Percentiles rank a stretch among this genome's conserved stretches.
These are phyloP conservation scores for Chondrus crispus DNA, from an alignment of 23 red algal genomes.

Conservation along the genomic window DNA sequence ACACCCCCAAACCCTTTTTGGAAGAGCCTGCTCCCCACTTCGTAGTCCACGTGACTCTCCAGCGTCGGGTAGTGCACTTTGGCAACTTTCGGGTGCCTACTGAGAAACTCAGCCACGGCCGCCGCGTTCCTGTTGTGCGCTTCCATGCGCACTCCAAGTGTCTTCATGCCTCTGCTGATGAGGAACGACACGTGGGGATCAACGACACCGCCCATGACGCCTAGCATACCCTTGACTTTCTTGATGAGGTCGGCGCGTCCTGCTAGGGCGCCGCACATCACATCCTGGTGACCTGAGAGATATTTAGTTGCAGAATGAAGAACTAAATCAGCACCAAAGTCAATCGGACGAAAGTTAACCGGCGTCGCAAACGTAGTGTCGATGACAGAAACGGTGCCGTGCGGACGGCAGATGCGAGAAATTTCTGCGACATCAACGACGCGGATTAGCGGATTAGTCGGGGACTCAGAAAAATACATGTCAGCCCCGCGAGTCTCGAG, in stretches of 20 bases:
- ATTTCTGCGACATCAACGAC: slow-evolving; percentile 86
- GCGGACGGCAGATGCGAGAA: slow-evolving; percentile 49
- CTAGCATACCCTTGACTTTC: slow-evolving; percentile 78
- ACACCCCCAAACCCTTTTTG: slow-evolving; percentile 87
- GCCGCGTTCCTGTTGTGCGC: slow-evolving; percentile 91
- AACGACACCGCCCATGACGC: slow-evolving; percentile 94
- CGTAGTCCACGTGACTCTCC: slow-evolving; percentile 71
- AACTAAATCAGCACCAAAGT: slow-evolving; percentile 86
- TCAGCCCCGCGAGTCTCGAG: slow-evolving; percentile 14
- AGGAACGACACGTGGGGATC: slow-evolving; percentile 95
- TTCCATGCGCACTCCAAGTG: slow-evolving; percentile 84
- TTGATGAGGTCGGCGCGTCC: slow-evolving; percentile 77
- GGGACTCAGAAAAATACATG: slow-evolving; percentile 92
- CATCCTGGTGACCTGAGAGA: slow-evolving; percentile 95
- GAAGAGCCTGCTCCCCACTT: slow-evolving; percentile 43
- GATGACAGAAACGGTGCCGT: slow-evolving; percentile 69
- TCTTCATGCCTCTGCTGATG: slow-evolving; percentile 93
- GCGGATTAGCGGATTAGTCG: slow-evolving; percentile 92
- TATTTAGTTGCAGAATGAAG: slow-evolving; percentile 98
- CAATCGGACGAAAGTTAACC: slow-evolving; percentile 80
- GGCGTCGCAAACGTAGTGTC: slow-evolving; percentile 98
- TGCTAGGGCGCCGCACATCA: slow-evolving; percentile 83
- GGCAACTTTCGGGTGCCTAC: slow-evolving; percentile 65
- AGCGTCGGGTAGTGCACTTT: slow-evolving; percentile 85
- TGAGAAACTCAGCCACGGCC: slow-evolving; percentile 62